Percentiles rank a stretch among this genome's conserved stretches.
Conservation (phyloP, 768 basidiomycete species). For the Boletus edulis region DNA sequence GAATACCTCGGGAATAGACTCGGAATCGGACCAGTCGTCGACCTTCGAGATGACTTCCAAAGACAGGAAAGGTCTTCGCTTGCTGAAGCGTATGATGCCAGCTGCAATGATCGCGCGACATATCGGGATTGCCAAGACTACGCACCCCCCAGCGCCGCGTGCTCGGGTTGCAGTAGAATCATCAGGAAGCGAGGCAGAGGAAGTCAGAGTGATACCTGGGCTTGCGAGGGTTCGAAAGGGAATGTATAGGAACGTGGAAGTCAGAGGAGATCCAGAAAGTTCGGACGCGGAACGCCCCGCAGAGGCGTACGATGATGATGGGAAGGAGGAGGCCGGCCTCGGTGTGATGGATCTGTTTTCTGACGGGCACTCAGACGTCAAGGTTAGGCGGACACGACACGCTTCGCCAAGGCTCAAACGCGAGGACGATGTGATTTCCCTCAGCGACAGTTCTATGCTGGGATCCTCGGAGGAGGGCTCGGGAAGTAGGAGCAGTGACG, state of each 20-base stretch:
- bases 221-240: constrained; percentile 44
- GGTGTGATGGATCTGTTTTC: constrained; percentile 9
- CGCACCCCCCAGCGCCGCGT: constrained; percentile 7
- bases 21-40: constrained; percentile 20
- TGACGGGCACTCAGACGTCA: constrained; percentile 15
- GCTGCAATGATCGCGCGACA: constrained; percentile 46
- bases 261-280: constrained; percentile 67
- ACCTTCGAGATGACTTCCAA: constrained; percentile 20
- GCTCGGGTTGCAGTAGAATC: constrained; percentile 8
- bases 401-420: neutral
- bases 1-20: constrained; percentile 12
- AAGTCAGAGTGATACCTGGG: constrained; percentile 48
- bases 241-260: constrained; percentile 35
- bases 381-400: constrained; percentile 22
- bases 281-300: constrained; percentile 35
- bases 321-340: neutral
- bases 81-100: constrained; percentile 52
- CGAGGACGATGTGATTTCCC: constrained; percentile 19
- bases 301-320: neutral
- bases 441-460: constrained; percentile 17
- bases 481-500: constrained; percentile 23
- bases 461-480: constrained; percentile 13
- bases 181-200: constrained; percentile 34
- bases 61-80: constrained; percentile 38
- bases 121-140: constrained; percentile 15